Conservation (phyloP, 2,329 filamentous ascomycete genomes). For the Fusarium transvaalense region DNA sequence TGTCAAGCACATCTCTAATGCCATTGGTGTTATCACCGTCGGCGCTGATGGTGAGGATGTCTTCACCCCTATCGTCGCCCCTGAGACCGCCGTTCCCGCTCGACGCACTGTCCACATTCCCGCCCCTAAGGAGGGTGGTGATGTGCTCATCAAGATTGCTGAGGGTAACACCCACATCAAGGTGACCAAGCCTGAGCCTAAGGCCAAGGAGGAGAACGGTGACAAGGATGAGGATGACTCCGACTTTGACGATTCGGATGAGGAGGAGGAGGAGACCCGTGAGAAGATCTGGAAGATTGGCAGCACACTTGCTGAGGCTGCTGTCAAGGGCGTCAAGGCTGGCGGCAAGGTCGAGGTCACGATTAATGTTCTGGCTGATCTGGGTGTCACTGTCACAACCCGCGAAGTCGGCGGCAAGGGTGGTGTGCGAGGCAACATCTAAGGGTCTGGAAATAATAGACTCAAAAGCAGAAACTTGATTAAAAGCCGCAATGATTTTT, state of each 20-base stretch:
- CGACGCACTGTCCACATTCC: constrained; percentile 84
- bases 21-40: constrained; percentile 85
- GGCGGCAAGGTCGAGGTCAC: constrained; percentile 93
- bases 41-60: constrained; percentile 70
- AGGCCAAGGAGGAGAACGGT: constrained; percentile 73
- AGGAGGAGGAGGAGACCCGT: constrained; percentile 87
- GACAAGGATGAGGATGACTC: constrained; percentile 75
- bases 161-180: constrained; percentile 94
- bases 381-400: constrained; percentile 82
- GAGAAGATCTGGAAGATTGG: constrained; percentile 95
- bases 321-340: constrained; percentile 86
- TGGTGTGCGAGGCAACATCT: constrained; percentile 76
- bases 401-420: constrained; percentile 90
- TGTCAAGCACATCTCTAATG: constrained; percentile 88
- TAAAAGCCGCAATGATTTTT: constrained; percentile 43
- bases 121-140: constrained; percentile 83
- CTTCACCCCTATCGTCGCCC: constrained; percentile 84
- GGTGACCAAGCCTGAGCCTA: constrained; percentile 87
- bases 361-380: constrained; percentile 85
- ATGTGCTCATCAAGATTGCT: constrained; percentile 87
- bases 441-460: constrained; percentile 42
- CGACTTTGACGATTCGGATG: constrained; percentile 69
- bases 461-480: constrained; percentile 29
- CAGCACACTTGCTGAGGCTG: constrained; percentile 84
- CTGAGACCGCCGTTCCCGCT: constrained; percentile 91